phyloP scores from a whole-genome alignment of 2,329 filamentous ascomycete genomes.

The Aureobasidium sp. region DNA sequence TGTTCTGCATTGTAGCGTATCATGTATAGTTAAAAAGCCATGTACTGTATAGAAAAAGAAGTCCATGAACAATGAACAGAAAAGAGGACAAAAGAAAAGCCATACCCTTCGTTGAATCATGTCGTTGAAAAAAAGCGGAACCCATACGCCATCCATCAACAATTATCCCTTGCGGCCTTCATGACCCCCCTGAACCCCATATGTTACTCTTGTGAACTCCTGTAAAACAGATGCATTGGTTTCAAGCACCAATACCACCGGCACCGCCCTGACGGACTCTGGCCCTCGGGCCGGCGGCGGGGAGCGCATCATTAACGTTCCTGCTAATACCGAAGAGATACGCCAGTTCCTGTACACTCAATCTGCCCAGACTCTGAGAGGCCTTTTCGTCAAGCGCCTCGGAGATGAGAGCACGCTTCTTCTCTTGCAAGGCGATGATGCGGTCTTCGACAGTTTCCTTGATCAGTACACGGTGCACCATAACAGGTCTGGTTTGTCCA shows the following conservation, averaged over 20 bases:
- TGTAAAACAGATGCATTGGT: not conserved
- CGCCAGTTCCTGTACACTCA: constrained; percentile 58
- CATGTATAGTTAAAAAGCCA: not conserved
- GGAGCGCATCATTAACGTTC: not conserved
- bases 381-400: constrained; percentile 71
- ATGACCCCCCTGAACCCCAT: not conserved
- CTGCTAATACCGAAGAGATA: constrained; percentile 52
- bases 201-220: not conserved
- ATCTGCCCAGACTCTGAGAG: constrained; percentile 55
- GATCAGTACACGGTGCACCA: constrained; percentile 72
- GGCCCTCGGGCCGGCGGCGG: not conserved
- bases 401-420: constrained; percentile 69
- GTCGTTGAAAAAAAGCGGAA: not conserved
- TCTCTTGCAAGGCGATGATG: constrained; percentile 69
- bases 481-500: constrained; percentile 65
- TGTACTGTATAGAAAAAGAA: not conserved
- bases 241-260: constrained; percentile 4
- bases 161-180: not conserved
- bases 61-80: not conserved
- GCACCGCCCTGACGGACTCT: not conserved
- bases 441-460: constrained; percentile 77
- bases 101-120: not conserved
- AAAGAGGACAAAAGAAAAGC: not conserved
- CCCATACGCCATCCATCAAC: not conserved
- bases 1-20: not conserved